phyloP scores from a whole-genome alignment of 2,329 filamentous ascomycete species.

The Conoideocrella luteorostrata region DNA sequence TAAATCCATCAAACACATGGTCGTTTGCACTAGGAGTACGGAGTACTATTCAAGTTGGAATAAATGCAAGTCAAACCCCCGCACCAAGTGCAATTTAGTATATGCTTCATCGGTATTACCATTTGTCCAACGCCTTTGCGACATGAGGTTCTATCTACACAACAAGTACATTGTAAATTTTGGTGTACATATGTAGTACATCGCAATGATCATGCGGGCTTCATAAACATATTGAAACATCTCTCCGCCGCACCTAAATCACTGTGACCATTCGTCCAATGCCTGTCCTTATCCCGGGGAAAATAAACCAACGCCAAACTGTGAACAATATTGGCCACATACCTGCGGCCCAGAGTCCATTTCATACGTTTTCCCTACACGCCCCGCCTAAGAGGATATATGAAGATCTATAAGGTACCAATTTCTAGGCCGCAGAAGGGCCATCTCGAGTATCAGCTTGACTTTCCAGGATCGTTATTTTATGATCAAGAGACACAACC shows the following conservation, averaged over 20 bases:
- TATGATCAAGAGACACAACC: conserved; percentile 26
- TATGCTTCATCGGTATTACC: too few species aligned
- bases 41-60: too few species aligned
- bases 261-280: conserved; percentile 24
- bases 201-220: neutral
- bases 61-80: too few species aligned
- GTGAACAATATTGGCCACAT: neutral
- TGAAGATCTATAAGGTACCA: neutral
- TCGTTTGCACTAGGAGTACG: too few species aligned
- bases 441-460: conserved; percentile 26
- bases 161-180: neutral
- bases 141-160: neutral
- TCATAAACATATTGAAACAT: conserved; percentile 12
- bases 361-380: neutral
- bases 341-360: neutral
- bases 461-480: conserved; percentile 27
- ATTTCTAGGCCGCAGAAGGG: conserved; percentile 9
- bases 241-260: conserved; percentile 24
- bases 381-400: neutral
- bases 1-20: too few species aligned
- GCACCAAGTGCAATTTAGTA: too few species aligned
- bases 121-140: too few species aligned
- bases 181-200: conserved; percentile 3
- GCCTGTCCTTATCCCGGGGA: conserved; percentile 15
- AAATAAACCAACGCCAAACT: conserved; percentile 9